These are phyloP conservation scores for Russula brevipes DNA, from an alignment of 768 basidiomycete species.

Conservation along the genomic window DNA sequence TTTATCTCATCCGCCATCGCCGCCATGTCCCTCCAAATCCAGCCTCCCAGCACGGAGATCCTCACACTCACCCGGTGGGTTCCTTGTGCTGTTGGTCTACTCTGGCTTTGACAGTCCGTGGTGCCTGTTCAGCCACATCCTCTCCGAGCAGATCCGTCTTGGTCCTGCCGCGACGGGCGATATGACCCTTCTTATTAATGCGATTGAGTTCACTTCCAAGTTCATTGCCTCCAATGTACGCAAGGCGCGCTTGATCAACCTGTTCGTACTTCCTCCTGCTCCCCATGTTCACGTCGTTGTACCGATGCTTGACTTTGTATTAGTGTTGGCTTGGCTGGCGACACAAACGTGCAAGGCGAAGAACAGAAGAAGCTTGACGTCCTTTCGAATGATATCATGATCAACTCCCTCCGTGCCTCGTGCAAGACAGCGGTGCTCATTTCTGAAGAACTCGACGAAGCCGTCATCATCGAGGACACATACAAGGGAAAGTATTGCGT, in stretches of 20 bases:
- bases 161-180: slow-evolving; percentile 87
- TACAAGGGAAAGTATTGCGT: slow-evolving; percentile 91
- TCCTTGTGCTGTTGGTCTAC: not conserved
- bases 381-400: slow-evolving; percentile 99
- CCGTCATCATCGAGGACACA: slow-evolving; percentile 79
- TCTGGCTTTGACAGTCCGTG: not conserved
- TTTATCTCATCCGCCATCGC: slow-evolving; percentile 11
- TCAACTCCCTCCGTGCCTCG: slow-evolving; percentile 93
- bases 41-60: slow-evolving; percentile 76
- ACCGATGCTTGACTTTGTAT: slow-evolving; percentile 7
- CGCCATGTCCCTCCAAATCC: slow-evolving; percentile 43
- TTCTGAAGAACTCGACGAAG: slow-evolving; percentile 91
- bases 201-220: slow-evolving; percentile 93
- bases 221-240: slow-evolving; percentile 98
- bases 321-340: slow-evolving; percentile 95
- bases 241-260: slow-evolving; percentile 93
- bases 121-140: slow-evolving; percentile 63
- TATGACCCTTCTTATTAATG: slow-evolving; percentile 88
- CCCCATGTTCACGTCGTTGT: slow-evolving; percentile 1
- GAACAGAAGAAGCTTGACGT: slow-evolving; percentile 99
- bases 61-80: slow-evolving; percentile 88
- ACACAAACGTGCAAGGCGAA: slow-evolving; percentile 95
- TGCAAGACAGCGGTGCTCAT: slow-evolving; percentile 96
- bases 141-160: slow-evolving; percentile 76
- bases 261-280: slow-evolving; percentile 48